phyloP scores from a whole-genome alignment of 805 yeast species.

The Ogataea trehaloabstinens region DNA sequence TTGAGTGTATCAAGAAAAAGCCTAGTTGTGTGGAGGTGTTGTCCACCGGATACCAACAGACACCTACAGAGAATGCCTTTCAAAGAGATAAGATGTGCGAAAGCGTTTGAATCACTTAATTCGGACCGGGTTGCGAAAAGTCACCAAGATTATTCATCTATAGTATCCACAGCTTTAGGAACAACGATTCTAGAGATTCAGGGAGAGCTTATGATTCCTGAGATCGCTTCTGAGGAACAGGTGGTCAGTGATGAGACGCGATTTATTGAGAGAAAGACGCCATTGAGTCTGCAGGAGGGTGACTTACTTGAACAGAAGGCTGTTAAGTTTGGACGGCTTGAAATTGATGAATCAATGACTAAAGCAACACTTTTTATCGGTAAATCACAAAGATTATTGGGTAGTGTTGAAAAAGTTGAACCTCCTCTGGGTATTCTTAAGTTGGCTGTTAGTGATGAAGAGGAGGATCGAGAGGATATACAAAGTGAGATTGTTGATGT shows the following conservation, averaged over 20 bases:
- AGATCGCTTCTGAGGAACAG: slow-evolving; percentile 29
- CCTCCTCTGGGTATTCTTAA: slow-evolving; percentile 65
- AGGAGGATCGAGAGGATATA: slow-evolving; percentile 21
- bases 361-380: slow-evolving; percentile 63
- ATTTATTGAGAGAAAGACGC: slow-evolving; percentile 33
- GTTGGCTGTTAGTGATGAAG: slow-evolving; percentile 31
- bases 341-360: slow-evolving; percentile 40
- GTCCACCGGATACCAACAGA: too few species aligned
- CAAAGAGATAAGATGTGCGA: slow-evolving; percentile 14
- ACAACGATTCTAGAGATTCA: slow-evolving; percentile 66
- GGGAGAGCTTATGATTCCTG: slow-evolving; percentile 62
- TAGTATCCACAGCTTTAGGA: slow-evolving; percentile 56
- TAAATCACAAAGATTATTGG: slow-evolving; percentile 66
- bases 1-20: too few species aligned
- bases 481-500: slow-evolving; percentile 61
- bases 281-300: slow-evolving; percentile 8
- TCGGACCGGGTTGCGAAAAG: neutral
- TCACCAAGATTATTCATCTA: slow-evolving; percentile 13
- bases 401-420: slow-evolving; percentile 54
- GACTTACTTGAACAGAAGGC: slow-evolving; percentile 33
- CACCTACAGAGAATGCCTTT: too few species aligned
- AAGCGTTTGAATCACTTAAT: slow-evolving; percentile 14
- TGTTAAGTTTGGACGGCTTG: slow-evolving; percentile 49
- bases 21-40: too few species aligned
- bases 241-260: slow-evolving; percentile 34